A percentile compares a stretch with the other conserved stretches of the same genome.
phyloP scores from a whole-genome alignment of 202 grass and related monocot species.

The Setaria italica region DNA sequence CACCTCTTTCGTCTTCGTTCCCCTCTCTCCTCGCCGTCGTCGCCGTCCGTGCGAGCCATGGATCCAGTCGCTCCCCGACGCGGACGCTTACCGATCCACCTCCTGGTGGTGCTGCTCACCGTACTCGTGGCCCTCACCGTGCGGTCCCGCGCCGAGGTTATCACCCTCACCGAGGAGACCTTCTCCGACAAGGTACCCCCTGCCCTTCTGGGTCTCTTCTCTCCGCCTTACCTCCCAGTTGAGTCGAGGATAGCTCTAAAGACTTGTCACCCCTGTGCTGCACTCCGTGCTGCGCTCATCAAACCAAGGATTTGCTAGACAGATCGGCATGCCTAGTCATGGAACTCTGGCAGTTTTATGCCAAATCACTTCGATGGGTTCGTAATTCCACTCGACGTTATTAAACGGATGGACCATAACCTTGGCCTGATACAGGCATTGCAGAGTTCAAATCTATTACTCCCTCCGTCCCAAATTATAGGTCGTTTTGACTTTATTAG shows the following conservation, averaged over 20 bases:
- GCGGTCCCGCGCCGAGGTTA: conserved; percentile 65
- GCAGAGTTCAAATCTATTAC: background rate
- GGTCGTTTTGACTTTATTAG: too few relatives aligned
- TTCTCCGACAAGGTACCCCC: conserved; percentile 85
- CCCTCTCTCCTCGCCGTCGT: background rate
- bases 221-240: background rate
- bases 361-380: background rate
- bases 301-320: background rate
- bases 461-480: too few relatives aligned
- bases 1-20: background rate
- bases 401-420: conserved; percentile 5
- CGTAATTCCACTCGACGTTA: background rate
- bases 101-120: conserved; percentile 17
- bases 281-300: background rate
- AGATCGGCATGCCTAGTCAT: conserved; percentile 15
- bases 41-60: conserved; percentile 49
- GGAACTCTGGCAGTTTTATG: background rate
- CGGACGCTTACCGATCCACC: conserved; percentile 37
- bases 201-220: background rate
- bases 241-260: background rate
- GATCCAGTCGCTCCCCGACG: conserved; percentile 55
- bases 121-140: conserved; percentile 1
- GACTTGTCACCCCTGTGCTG: background rate
- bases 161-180: conserved; percentile 90
- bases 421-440: background rate